Percentiles rank a stretch among this genome's conserved stretches.
Conservation (phyloP, 176 grass and related monocot species). For the Juncus inflexus region DNA sequence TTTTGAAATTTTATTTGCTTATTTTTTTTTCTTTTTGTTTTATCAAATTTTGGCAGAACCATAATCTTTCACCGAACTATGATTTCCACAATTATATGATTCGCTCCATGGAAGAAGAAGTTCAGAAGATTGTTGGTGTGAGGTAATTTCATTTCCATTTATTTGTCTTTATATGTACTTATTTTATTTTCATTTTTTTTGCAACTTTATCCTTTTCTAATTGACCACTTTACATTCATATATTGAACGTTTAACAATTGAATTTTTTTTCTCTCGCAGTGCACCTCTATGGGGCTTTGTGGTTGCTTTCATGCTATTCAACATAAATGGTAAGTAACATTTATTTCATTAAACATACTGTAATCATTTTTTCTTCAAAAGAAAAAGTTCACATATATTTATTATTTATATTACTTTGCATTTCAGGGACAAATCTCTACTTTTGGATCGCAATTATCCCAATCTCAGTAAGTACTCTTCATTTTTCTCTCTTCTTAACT, state of each 20-base stretch:
- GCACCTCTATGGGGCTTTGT: constrained; percentile 91
- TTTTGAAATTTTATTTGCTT: too few relatives aligned
- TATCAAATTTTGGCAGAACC: constrained; percentile 55
- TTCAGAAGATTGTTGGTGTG: constrained; percentile 92
- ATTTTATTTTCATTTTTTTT: too few relatives aligned
- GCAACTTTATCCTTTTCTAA: too few relatives aligned
- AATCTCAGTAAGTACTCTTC: constrained; percentile 47
- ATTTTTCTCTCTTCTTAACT: neutral
- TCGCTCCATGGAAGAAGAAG: constrained; percentile 98
- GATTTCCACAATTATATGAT: constrained; percentile 98
- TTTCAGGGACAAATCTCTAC: constrained; percentile 92
- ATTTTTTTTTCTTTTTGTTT: constrained; percentile 23
- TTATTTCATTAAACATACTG: constrained; percentile 4
- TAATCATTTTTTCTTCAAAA: constrained; percentile 12
- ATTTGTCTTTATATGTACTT: neutral
- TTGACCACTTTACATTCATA: too few relatives aligned
- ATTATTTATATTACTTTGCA: constrained; percentile 18
- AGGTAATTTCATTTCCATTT: constrained; percentile 42
- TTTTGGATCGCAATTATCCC: constrained; percentile 99
- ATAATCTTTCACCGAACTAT: constrained; percentile 66
- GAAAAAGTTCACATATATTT: neutral
- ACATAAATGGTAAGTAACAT: constrained; percentile 56
- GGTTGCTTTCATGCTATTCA: constrained; percentile 94
- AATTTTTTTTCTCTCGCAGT: constrained; percentile 59
- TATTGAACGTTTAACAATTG: too few relatives aligned